Evolutionary conservation across 2,329 filamentous ascomycete genomes (phyloP).

Genomic region (Colletotrichum agaves): DNA sequence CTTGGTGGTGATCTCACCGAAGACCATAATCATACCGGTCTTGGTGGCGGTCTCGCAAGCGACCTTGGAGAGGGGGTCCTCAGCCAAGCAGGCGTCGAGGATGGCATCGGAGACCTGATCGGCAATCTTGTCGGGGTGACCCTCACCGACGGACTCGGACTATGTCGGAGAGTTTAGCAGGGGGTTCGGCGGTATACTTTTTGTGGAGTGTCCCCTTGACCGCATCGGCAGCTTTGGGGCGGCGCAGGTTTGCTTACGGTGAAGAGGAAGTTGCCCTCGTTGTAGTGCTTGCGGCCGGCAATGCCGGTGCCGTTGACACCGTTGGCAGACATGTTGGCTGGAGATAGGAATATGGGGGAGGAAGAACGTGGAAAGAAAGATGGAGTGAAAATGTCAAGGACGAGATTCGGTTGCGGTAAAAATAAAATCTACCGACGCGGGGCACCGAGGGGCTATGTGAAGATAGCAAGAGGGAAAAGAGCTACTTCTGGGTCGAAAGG

Average conservation of each 20-base stretch:
- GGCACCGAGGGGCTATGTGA: constrained; percentile 44
- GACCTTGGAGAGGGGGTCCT: constrained; percentile 98
- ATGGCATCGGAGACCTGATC: constrained; percentile 99
- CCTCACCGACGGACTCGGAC: constrained; percentile 90
- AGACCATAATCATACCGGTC: constrained; percentile 99
- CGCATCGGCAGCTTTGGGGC: not conserved
- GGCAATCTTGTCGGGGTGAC: constrained; percentile 96
- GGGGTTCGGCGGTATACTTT: not conserved
- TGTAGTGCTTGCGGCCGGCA: constrained; percentile 59
- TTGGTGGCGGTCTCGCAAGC: constrained; percentile 99
- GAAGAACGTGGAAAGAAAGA: constrained; percentile 38
- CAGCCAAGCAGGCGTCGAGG: constrained; percentile 94
- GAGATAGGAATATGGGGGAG: constrained; percentile 38
- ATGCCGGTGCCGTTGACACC: constrained; percentile 53
- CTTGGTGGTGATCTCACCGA: constrained; percentile 98
- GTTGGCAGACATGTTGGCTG: constrained; percentile 69
- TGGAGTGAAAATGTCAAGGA: constrained; percentile 45
- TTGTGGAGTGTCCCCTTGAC: not conserved
- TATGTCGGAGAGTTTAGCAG: constrained; percentile 46
- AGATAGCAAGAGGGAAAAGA: constrained; percentile 26
- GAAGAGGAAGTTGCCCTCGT: constrained; percentile 83
- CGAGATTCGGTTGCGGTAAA: constrained; percentile 38
- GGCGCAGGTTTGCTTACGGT: constrained; percentile 63
- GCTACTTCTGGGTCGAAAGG: constrained; percentile 24
- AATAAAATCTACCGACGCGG: constrained; percentile 39